These are phyloP conservation scores for Penicillium lagena DNA, from an alignment of 495 filamentous ascomycete species.

Conservation along the genomic window DNA sequence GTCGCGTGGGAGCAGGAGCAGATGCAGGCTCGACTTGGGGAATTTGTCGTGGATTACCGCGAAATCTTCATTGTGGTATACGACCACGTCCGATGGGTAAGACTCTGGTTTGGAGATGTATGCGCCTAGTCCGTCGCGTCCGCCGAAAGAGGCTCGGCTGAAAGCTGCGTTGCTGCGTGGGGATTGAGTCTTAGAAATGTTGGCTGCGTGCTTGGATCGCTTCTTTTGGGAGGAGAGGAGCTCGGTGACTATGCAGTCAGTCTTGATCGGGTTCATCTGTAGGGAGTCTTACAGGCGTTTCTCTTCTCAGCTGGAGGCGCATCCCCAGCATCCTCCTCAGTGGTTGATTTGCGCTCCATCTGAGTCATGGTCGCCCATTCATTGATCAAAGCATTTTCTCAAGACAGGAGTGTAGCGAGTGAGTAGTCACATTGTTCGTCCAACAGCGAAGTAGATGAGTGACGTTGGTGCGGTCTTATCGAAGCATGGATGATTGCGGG, in stretches of 20 bases:
- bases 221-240: constrained; percentile 60
- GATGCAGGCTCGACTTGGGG: constrained; percentile 79
- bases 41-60: constrained; percentile 79
- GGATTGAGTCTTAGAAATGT: not conserved
- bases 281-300: constrained; percentile 33
- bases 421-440: no score
- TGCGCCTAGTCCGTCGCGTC: constrained; percentile 58
- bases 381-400: no score
- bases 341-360: not conserved
- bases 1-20: constrained; percentile 79
- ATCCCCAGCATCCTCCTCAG: not conserved
- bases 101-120: constrained; percentile 66
- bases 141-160: constrained; percentile 24
- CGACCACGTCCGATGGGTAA: constrained; percentile 54
- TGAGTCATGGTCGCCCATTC: constrained; percentile 2
- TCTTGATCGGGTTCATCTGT: no score
- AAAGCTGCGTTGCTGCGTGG: constrained; percentile 21
- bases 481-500: constrained; percentile 28
- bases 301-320: constrained; percentile 22
- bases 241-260: constrained; percentile 47
- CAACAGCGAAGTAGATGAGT: no score
- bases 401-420: no score
- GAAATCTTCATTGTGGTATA: constrained; percentile 64
- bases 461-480: no score
- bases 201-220: constrained; percentile 25